Percentiles rank a stretch among this genome's conserved stretches.
phyloP scores from a whole-genome alignment of 106 monocot species.

The Acorus calamus region DNA sequence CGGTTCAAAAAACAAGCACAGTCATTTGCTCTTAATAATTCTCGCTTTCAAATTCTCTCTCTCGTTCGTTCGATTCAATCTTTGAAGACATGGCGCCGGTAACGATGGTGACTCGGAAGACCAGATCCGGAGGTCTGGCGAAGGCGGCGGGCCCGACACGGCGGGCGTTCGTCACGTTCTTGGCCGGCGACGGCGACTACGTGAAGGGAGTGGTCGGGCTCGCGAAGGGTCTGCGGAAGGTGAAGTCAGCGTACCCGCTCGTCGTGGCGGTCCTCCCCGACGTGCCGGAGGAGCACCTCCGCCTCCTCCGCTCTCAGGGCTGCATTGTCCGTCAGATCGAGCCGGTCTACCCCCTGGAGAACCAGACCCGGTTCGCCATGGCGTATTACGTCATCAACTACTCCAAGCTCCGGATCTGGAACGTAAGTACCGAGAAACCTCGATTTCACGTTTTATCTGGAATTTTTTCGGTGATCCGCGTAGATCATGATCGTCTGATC shows the following conservation, averaged over 20 bases:
- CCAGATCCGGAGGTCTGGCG: constrained; percentile 21
- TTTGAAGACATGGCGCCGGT: too few species aligned
- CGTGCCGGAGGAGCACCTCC: constrained; percentile 59
- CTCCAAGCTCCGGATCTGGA: constrained; percentile 88
- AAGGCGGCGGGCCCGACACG: constrained; percentile 15
- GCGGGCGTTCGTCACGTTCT: constrained; percentile 57
- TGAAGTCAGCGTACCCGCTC: constrained; percentile 44
- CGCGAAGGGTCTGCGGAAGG: constrained; percentile 68
- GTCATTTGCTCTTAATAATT: not conserved
- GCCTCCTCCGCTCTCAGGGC: constrained; percentile 44
- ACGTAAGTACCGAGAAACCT: constrained; percentile 5
- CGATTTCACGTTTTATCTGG: not conserved
- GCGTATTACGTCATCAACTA: constrained; percentile 88
- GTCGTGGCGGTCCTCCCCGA: constrained; percentile 73
- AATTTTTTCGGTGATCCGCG: not conserved
- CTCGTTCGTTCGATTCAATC: too few species aligned
- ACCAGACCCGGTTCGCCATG: constrained; percentile 77
- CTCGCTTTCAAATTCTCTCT: constrained; percentile 13
- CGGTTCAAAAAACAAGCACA: not conserved
- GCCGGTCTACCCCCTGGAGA: constrained; percentile 64
- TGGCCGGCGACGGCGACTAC: constrained; percentile 78
- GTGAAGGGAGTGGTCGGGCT: constrained; percentile 74
- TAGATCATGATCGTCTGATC: too few species aligned
- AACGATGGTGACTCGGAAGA: too few species aligned
- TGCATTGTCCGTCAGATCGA: constrained; percentile 65